Conservation (phyloP, 768 basidiomycete genomes). For the Lyophyllum semitale region DNA sequence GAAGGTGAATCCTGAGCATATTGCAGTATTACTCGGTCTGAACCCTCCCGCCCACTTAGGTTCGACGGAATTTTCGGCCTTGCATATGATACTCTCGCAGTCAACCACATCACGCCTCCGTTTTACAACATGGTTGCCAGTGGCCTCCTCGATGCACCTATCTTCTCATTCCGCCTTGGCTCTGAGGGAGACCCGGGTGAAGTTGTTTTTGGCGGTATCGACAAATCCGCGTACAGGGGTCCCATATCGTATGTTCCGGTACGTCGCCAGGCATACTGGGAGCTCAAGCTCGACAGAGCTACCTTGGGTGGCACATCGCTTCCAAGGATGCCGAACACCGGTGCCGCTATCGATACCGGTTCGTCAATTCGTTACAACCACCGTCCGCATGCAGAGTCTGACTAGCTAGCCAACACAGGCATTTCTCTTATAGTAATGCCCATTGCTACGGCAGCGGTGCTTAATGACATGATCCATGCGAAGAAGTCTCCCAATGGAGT, state of each 20-base stretch:
- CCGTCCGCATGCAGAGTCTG: not conserved
- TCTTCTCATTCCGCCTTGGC: constrained; percentile 95
- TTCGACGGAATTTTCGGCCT: constrained; percentile 96
- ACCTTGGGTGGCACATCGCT: not conserved
- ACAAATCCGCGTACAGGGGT: constrained; percentile 74
- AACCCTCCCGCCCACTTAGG: constrained; percentile 39
- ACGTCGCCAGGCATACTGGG: constrained; percentile 96
- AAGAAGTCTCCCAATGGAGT: not conserved
- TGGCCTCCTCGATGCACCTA: constrained; percentile 75
- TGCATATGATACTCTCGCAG: constrained; percentile 92
- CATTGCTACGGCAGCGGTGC: not conserved
- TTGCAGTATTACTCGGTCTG: not conserved
- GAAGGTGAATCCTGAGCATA: constrained; percentile 68
- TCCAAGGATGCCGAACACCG: constrained; percentile 33
- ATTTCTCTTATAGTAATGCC: not conserved
- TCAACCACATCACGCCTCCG: constrained; percentile 89
- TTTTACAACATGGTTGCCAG: constrained; percentile 93
- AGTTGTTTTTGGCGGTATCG: constrained; percentile 90
- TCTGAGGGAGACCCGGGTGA: constrained; percentile 90
- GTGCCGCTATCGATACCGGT: not conserved
- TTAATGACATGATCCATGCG: not conserved
- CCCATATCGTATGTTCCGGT: constrained; percentile 85
- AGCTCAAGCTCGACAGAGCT: constrained; percentile 50
- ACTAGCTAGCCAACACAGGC: not conserved
- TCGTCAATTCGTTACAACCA: not conserved